A percentile compares a stretch with the other conserved stretches of the same genome.
Evolutionary conservation across 441 rosid species (phyloP).

Genomic region (Mallotus repandus): DNA sequence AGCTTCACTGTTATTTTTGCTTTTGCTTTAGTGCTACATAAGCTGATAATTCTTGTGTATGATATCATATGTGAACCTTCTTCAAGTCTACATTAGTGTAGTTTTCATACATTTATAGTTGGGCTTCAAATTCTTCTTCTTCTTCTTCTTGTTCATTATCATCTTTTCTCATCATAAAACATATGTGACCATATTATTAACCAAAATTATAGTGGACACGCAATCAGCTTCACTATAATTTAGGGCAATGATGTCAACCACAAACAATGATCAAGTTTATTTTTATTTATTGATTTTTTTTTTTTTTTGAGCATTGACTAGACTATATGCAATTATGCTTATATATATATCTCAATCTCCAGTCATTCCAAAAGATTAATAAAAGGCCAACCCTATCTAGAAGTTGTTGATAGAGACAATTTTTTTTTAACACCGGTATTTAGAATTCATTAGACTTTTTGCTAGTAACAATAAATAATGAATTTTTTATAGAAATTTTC

Average conservation of each 20-base stretch:
- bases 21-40: no score
- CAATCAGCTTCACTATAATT: constrained; percentile 1
- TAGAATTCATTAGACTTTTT: background rate
- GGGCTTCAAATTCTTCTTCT: background rate
- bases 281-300: no score
- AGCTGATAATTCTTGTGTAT: no score
- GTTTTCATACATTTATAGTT: no score
- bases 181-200: background rate
- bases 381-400: no score
- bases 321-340: constrained; percentile 1
- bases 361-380: constrained; percentile 14
- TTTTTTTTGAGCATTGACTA: background rate
- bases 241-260: constrained; percentile 9
- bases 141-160: background rate
- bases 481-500: background rate
- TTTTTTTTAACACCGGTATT: no score
- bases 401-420: constrained; percentile 5
- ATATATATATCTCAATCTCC: constrained; percentile 1
- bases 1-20: no score
- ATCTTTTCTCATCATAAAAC: background rate
- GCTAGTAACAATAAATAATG: background rate
- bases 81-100: no score
- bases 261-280: no score
- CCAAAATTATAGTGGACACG: background rate
- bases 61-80: no score